Conservation (phyloP, 768 basidiomycete genomes). For the Lactifluus subvellereus region DNA sequence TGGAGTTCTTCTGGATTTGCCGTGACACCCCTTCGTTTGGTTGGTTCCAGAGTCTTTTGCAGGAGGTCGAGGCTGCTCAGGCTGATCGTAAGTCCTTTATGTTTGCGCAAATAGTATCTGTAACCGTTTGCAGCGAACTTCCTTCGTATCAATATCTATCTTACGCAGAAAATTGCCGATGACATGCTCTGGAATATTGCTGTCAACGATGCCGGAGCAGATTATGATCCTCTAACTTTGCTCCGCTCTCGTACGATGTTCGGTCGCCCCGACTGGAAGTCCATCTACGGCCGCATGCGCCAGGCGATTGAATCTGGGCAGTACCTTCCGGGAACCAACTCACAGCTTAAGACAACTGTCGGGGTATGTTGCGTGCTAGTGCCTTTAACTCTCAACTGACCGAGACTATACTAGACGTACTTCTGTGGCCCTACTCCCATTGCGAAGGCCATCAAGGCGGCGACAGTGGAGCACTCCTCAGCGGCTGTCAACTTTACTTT, state of each 20-base stretch:
- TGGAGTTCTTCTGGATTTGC: slow-evolving; percentile 94
- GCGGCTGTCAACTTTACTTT: slow-evolving; percentile 68
- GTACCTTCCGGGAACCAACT: slow-evolving; percentile 73
- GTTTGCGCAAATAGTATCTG: background rate
- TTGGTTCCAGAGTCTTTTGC: slow-evolving; percentile 90
- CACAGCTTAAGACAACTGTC: slow-evolving; percentile 78
- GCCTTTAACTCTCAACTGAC: slow-evolving; percentile 8
- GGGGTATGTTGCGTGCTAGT: slow-evolving; percentile 47
- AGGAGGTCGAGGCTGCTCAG: slow-evolving; percentile 84
- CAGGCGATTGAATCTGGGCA: slow-evolving; percentile 76
- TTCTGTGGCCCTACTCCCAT: slow-evolving; percentile 81
- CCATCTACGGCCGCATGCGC: slow-evolving; percentile 69
- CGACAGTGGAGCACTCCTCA: slow-evolving; percentile 50
- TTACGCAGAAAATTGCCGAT: slow-evolving; percentile 79
- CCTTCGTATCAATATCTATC: slow-evolving; percentile 85
- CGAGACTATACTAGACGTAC: slow-evolving; percentile 51
- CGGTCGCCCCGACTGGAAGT: slow-evolving; percentile 86
- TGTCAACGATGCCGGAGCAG: slow-evolving; percentile 78
- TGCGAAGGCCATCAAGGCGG: slow-evolving; percentile 71
- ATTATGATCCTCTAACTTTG: slow-evolving; percentile 85
- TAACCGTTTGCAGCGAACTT: slow-evolving; percentile 61
- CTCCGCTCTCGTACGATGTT: slow-evolving; percentile 87
- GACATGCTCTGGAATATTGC: slow-evolving; percentile 92
- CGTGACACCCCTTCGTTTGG: slow-evolving; percentile 96
- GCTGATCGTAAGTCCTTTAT: slow-evolving; percentile 64